Conservation (phyloP, 1,284 basidiomycete genomes). For the Athelia sp. region DNA sequence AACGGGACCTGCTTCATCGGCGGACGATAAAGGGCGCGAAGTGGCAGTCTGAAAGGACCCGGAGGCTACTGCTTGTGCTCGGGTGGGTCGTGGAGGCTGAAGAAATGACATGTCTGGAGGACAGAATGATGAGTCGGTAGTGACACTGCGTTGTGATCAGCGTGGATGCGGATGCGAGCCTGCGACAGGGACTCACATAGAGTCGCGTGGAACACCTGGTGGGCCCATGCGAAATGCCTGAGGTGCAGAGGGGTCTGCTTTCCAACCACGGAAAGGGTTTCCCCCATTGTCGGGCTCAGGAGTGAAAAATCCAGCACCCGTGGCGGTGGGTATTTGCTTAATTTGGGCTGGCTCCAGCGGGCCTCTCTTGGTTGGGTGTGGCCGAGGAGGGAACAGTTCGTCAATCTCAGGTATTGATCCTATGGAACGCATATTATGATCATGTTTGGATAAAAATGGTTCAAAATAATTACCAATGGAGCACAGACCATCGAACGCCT, state of each 20-base stretch:
- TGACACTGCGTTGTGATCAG: conserved; percentile 32
- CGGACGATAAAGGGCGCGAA: conserved; percentile 69
- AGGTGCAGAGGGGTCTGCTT: conserved; percentile 40
- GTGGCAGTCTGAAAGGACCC: conserved; percentile 40
- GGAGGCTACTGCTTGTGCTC: conserved; percentile 28
- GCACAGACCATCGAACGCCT: conserved; percentile 90
- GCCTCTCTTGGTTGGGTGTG: conserved; percentile 48
- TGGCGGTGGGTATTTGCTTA: conserved; percentile 44
- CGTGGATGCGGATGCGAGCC: conserved; percentile 7
- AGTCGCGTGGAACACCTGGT: conserved; percentile 48
- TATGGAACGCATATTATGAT: conserved; percentile 25
- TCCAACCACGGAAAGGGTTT: conserved; percentile 51
- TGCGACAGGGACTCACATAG: conserved; percentile 42
- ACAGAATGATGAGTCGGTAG: conserved; percentile 58
- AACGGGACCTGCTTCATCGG: conserved; percentile 73
- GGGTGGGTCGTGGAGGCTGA: conserved; percentile 37
- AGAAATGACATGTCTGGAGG: conserved; percentile 56
- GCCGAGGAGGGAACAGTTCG: conserved; percentile 63
- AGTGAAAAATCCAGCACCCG: conserved; percentile 74
- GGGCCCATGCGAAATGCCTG: conserved; percentile 56
- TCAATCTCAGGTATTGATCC: conserved; percentile 66
- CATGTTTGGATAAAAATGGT: conserved; percentile 5
- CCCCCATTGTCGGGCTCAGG: conserved; percentile 55
- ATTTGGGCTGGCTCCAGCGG: conserved; percentile 43
- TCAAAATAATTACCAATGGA: conserved; percentile 57